phyloP scores from a whole-genome alignment of 2,329 filamentous ascomycete genomes.

The Penicillium corylophilum region DNA sequence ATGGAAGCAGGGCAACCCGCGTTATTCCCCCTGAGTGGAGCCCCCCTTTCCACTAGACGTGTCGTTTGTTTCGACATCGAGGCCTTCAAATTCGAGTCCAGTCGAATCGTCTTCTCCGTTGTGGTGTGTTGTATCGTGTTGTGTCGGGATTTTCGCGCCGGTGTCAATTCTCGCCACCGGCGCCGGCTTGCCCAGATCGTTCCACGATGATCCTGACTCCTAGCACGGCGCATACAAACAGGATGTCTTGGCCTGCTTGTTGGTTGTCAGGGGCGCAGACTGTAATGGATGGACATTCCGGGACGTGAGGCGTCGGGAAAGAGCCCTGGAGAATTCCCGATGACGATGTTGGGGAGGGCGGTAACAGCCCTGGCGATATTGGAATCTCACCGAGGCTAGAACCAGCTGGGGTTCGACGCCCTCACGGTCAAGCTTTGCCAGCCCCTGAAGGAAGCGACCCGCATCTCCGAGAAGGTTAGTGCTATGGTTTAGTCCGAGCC shows the following conservation, averaged over 20 bases:
- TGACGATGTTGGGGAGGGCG: constrained; percentile 11
- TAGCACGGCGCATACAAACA: background rate
- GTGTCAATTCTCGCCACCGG: background rate
- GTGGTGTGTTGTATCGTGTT: too few relatives aligned
- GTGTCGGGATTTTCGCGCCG: background rate
- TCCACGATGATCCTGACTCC: background rate
- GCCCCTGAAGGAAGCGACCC: background rate
- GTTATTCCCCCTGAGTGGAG: constrained; percentile 5
- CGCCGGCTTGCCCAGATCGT: background rate
- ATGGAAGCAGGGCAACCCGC: constrained; percentile 4
- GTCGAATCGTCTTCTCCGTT: too few relatives aligned
- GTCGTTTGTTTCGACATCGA: background rate
- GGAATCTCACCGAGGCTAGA: background rate
- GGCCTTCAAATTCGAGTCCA: background rate
- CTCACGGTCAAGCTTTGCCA: background rate
- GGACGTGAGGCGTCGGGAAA: background rate
- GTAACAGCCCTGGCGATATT: background rate
- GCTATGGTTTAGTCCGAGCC: background rate
- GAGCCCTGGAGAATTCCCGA: constrained; percentile 11
- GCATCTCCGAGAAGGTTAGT: background rate
- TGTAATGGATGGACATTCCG: constrained; percentile 25
- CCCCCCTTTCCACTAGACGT: background rate
- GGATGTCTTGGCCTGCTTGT: background rate
- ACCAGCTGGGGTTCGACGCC: background rate
- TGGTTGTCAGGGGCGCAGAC: constrained; percentile 14